A percentile compares a stretch with the other conserved stretches of the same genome.
phyloP scores from a whole-genome alignment of 2,329 filamentous ascomycete species.

The Ophiocordyceps sinensis region DNA sequence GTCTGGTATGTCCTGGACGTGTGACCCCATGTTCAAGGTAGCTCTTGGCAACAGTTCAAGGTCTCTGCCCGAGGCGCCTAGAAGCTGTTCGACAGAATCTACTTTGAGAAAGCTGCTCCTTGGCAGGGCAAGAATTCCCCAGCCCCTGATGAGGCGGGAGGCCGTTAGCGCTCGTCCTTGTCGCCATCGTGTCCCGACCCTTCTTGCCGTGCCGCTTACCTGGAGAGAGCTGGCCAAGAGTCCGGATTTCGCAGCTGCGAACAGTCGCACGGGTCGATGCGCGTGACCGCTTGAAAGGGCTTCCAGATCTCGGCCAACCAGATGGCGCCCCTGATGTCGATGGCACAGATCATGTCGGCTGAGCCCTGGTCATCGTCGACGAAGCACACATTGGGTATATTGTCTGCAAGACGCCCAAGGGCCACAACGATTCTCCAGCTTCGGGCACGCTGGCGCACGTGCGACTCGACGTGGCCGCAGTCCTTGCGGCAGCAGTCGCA shows the following conservation, averaged over 20 bases:
- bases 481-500: conserved; percentile 4
- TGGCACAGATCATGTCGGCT: conserved; percentile 33
- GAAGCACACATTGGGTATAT: conserved; percentile 41
- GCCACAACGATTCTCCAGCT: conserved; percentile 36
- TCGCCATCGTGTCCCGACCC: neutral
- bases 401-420: conserved; percentile 23
- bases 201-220: conserved; percentile 7
- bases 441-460: conserved; percentile 24
- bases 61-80: conserved; percentile 12
- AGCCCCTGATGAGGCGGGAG: conserved; percentile 18
- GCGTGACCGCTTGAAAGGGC: conserved; percentile 11
- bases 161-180: neutral
- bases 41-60: conserved; percentile 8
- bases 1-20: neutral
- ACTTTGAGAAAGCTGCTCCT: conserved; percentile 27
- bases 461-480: conserved; percentile 10
- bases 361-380: conserved; percentile 28
- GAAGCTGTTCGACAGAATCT: conserved; percentile 16
- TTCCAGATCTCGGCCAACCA: conserved; percentile 42
- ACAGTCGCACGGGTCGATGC: conserved; percentile 7
- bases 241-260: conserved; percentile 15
- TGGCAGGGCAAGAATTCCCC: conserved; percentile 33
- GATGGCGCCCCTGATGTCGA: conserved; percentile 32
- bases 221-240: conserved; percentile 12
- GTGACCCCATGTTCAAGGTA: conserved; percentile 7